Base-by-base conservation (phyloP, 352 stramenopile species). In the Plasmopara viticola region DNA sequence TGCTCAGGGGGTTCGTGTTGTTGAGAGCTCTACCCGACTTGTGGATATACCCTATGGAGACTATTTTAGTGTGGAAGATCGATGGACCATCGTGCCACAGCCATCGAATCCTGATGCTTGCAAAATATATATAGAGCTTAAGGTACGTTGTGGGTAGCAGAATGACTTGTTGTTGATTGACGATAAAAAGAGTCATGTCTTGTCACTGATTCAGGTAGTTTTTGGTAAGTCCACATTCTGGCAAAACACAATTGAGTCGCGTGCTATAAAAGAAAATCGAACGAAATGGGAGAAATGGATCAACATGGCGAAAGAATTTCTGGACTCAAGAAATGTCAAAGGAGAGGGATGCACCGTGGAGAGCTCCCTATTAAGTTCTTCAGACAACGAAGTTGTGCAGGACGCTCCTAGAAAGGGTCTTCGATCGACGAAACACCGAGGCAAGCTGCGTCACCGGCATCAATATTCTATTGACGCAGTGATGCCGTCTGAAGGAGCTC, bases 41-140 rank as follows among this genome's bases (percentile, higher is more conserved):
- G 77, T 83, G 37, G 84, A 94, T 58, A 90, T 94, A 50, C 84
- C 84, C 5, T 94, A 94, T 51, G 81, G 84, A 17, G 84, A 94
- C 57, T 92, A 88, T 61, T 94, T 94, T 43, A 90, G 77, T 50
- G 84, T 94, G 3, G 81, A 92, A 55, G 79, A 90, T 28, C 75
- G 84, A 5, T 92, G 82, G 76, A 88, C 76, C 12, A 68, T 94
- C 39, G 63, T 81, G n/a, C 70, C 76, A 6, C 53, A 69, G 38
- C 41, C 62, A n/a, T 66, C 64, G 1, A 53, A 81, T 17, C 17
- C 60, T 9, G 62, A 73, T 25, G 58, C 66, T 5, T 89, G 75
- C 62, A 72, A 76, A 58, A 33, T 94, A 58, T 77, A 64, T 53
- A 88, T 94, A 54, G 80, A 94, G 48, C 48, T 89, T 15, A 90